Percentiles rank a stretch among this genome's conserved stretches.
These are phyloP conservation scores for Theileria orientalis DNA, from an alignment of 169 alveolate species.

Conservation along the genomic window DNA sequence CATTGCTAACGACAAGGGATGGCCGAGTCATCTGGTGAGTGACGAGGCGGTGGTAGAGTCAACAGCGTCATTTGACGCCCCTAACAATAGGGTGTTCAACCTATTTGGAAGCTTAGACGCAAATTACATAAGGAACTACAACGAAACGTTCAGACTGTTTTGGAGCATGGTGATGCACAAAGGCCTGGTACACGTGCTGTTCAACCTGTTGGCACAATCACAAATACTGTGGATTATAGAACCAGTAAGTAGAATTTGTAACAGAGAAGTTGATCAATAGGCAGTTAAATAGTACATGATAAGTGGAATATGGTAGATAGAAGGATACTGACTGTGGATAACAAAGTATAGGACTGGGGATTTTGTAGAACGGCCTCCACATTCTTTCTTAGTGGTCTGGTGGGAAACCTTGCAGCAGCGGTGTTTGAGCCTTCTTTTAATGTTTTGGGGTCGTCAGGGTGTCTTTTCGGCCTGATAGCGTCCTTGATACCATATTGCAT, in stretches of 20 bases:
- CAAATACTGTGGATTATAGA: conserved; percentile 84
- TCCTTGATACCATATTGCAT: conserved; percentile 80
- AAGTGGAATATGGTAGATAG: neutral
- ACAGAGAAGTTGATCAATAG: too few species aligned
- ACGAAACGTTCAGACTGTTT: conserved; percentile 79
- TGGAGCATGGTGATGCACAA: conserved; percentile 86
- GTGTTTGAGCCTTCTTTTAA: conserved; percentile 83
- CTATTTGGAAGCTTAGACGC: conserved; percentile 76
- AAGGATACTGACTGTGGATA: neutral
- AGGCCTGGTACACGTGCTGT: conserved; percentile 79
- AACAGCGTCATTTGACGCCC: conserved; percentile 66
- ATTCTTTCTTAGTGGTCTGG: conserved; percentile 76
- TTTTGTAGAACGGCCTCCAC: conserved; percentile 74
- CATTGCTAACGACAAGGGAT: conserved; percentile 73
- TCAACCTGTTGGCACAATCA: conserved; percentile 80
- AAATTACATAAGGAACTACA: conserved; percentile 76
- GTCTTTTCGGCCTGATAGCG: conserved; percentile 84
- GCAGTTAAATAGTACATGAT: neutral
- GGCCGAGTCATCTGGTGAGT: conserved; percentile 63
- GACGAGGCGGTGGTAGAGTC: conserved; percentile 57
- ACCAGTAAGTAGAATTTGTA: conserved; percentile 73
- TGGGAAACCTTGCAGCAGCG: conserved; percentile 81
- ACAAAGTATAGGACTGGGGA: conserved; percentile 82
- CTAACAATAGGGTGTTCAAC: conserved; percentile 67
- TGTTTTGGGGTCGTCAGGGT: conserved; percentile 89